Evolutionary conservation across 2,329 filamentous ascomycete species (phyloP).

Genomic region (Trichophyton rubrum): DNA sequence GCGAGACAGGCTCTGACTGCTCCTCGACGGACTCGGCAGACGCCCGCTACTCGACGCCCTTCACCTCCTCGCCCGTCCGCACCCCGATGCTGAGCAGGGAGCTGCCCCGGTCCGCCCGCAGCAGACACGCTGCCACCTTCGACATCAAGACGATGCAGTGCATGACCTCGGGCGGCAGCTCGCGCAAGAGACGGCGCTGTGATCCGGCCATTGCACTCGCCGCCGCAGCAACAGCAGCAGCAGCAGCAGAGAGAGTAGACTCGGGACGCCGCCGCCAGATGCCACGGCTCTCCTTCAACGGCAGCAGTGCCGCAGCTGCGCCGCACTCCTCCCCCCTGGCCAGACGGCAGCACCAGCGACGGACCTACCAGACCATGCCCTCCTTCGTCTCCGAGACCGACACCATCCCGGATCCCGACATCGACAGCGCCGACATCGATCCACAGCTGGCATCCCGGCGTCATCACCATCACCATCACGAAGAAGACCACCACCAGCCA

Average conservation of each 20-base stretch:
- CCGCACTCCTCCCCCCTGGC: slow-evolving; percentile 81
- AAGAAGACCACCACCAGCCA: slow-evolving; percentile 46
- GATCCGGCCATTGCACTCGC: slow-evolving; percentile 30
- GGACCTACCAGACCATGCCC: slow-evolving; percentile 56
- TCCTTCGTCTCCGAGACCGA: slow-evolving; percentile 66
- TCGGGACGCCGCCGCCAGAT: slow-evolving; percentile 23
- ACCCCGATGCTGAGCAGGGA: slow-evolving; percentile 76
- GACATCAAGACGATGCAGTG: slow-evolving; percentile 32
- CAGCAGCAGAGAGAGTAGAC: slow-evolving; percentile 26
- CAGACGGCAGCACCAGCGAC: slow-evolving; percentile 48
- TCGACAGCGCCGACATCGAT: slow-evolving; percentile 51
- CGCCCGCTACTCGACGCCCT: slow-evolving; percentile 31
- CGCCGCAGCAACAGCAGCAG: too few relatives aligned
- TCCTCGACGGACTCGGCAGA: slow-evolving; percentile 67
- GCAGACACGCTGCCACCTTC: slow-evolving; percentile 34
- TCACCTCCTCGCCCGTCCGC: slow-evolving; percentile 78
- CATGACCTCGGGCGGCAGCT: slow-evolving; percentile 32
- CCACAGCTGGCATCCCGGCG: slow-evolving; percentile 53
- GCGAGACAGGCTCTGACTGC: slow-evolving; percentile 72
- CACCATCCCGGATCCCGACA: slow-evolving; percentile 46
- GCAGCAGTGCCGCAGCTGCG: slow-evolving; percentile 36
- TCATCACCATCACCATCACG: slow-evolving; percentile 26
- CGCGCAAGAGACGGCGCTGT: slow-evolving; percentile 59
- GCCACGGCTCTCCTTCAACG: slow-evolving; percentile 57
- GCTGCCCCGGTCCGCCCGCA: slow-evolving; percentile 45